Base-by-base conservation (phyloP, 345 rosid species). In the Fremontodendron californicum region DNA sequence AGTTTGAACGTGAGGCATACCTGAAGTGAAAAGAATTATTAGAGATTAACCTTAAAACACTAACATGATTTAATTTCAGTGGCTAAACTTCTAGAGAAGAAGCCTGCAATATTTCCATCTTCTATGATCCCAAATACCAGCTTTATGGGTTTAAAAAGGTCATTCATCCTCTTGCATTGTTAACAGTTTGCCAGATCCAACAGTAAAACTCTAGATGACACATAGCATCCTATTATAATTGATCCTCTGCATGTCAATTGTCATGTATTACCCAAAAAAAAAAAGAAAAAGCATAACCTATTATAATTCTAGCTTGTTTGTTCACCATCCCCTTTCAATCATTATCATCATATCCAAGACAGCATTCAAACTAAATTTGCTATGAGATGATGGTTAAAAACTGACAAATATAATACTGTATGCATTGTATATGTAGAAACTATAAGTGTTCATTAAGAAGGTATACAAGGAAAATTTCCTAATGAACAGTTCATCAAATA, bases 1-100 rank as follows among this genome's bases (percentile, higher is more conserved):
- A 42, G 70, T 86, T 88, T 83, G 90, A 69, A 79, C 78, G 81
- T 72, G 92, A 88, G 71, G 94, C 80, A 79, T 74, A 88, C 94
- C 98, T 96, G 84, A 52, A 78, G 77, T 74, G 39, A 71, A 46
- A 79, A 37, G 45, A 61, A 71, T 33, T 29, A 19, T 21, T 21
- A 65, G 78, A 54, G 45, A 60, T 19, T 43, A 48, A 35, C 21
- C 48, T 60, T 3, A 27, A 45, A 54, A 54, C 45, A 71, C 40
- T 21, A 35, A 54, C 3, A 39, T n/a, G 71, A 10, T 45, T 45
- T 45, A 10, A 45, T 45, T n/a, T n/a, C 62, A 58, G 69, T 37
- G 27, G 45, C 69, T 35, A 37, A 35, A 35, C 18, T 3, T 37
- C 25, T 35, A 64, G 21, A 8, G 45, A 18, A 18, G 25, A 61